These are phyloP conservation scores for Teunomyces tritomae DNA, from an alignment of 805 yeast genomes.

Conservation along the genomic window DNA sequence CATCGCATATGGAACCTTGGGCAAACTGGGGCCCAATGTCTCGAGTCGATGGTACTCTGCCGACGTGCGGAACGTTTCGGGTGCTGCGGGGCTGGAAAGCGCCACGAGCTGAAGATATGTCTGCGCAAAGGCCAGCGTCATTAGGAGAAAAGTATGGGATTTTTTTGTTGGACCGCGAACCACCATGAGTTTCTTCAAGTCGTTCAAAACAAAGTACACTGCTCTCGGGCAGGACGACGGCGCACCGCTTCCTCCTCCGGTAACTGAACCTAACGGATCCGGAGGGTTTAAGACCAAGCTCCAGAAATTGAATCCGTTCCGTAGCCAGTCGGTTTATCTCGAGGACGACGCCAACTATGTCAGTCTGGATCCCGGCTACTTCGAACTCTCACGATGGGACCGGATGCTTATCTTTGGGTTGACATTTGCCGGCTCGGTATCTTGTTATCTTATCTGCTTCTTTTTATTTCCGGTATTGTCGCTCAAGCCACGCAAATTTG, in stretches of 20 bases:
- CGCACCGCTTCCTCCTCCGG: conserved; percentile 39
- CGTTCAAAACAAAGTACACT: conserved; percentile 25
- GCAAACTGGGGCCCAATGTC: conserved; percentile 48
- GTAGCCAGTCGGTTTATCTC: conserved; percentile 33
- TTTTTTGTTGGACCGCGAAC: not conserved
- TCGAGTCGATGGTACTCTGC: conserved; percentile 25
- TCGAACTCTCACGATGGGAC: conserved; percentile 45
- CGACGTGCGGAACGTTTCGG: conserved; percentile 31
- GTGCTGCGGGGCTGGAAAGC: conserved; percentile 38
- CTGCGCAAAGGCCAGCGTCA: conserved; percentile 40
- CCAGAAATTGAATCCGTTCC: conserved; percentile 39
- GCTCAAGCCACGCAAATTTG: conserved; percentile 44
- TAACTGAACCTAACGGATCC: conserved; percentile 21
- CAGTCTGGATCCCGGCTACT: conserved; percentile 43
- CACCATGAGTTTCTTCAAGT: conserved; percentile 35
- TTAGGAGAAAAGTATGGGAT: not conserved
- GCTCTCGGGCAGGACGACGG: conserved; percentile 34
- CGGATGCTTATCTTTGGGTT: conserved; percentile 45
- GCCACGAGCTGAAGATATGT: conserved; percentile 49
- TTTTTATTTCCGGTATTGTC: conserved; percentile 43
- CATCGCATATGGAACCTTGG: conserved; percentile 38
- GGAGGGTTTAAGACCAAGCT: conserved; percentile 25
- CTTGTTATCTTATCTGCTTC: conserved; percentile 42
- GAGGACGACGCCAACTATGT: conserved; percentile 44
- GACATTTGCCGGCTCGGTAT: conserved; percentile 41